A percentile compares a stretch with the other conserved stretches of the same genome.
Conservation (phyloP, 306 rosid genomes). For the Prunus davidiana region DNA sequence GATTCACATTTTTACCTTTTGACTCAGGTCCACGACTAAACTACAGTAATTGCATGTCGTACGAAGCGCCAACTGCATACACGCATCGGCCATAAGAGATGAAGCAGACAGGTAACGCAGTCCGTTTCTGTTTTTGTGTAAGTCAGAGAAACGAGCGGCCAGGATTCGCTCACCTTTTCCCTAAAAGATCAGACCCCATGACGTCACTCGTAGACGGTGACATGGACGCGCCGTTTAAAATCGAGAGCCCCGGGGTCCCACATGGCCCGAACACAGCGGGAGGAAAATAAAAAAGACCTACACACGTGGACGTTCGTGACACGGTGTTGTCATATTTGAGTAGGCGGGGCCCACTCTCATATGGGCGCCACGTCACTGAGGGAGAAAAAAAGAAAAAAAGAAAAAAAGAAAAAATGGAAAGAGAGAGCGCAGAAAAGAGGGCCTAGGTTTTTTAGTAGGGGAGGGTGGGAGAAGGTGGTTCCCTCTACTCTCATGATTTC, state of each 20-base stretch:
- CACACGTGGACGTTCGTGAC: conserved; percentile 31
- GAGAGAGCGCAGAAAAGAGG: neutral
- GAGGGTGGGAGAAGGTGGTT: neutral
- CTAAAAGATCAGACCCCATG: conserved; percentile 18
- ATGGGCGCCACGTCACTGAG: conserved; percentile 27
- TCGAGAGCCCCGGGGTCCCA: conserved; percentile 19
- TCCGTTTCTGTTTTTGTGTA: neutral
- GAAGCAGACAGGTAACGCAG: neutral
- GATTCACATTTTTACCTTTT: neutral
- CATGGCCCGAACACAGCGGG: conserved; percentile 39
- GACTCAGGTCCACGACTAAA: neutral
- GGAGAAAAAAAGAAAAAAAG: neutral
- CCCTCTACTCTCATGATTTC: neutral
- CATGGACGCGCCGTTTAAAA: conserved; percentile 18
- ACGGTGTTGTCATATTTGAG: conserved; percentile 12
- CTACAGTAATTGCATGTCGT: neutral
- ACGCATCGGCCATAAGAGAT: neutral
- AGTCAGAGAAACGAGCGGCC: conserved; percentile 15
- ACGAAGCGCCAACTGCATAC: neutral
- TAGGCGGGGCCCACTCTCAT: conserved; percentile 10
- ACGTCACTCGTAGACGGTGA: conserved; percentile 21
- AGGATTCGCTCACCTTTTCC: neutral
- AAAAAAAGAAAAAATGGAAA: neutral
- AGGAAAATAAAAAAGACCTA: conserved; percentile 7
- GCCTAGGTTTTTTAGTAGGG: neutral